These are phyloP conservation scores for Moelleriella libera DNA, from an alignment of 2,329 filamentous ascomycete genomes.

Conservation along the genomic window DNA sequence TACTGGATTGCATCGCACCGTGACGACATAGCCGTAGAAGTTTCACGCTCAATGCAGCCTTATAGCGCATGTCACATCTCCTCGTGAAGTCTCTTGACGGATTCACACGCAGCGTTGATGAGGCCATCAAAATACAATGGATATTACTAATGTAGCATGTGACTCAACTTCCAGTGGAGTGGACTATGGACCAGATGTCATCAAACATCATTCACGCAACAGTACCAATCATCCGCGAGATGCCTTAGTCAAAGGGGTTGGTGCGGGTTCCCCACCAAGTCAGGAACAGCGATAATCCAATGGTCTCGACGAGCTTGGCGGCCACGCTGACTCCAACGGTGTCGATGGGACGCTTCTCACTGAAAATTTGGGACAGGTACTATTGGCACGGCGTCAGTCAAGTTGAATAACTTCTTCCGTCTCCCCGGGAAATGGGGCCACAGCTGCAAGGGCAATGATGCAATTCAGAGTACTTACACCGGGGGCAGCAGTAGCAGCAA, in stretches of 20 bases:
- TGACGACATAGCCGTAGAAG: too few species aligned
- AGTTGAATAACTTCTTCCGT: background rate
- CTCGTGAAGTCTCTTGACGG: too few species aligned
- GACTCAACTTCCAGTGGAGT: background rate
- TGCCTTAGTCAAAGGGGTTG: slow-evolving; percentile 66
- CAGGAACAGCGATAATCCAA: slow-evolving; percentile 81
- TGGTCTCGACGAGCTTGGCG: slow-evolving; percentile 80
- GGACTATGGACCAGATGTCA: background rate
- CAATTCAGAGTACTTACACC: slow-evolving; percentile 44
- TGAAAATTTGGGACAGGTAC: slow-evolving; percentile 77
- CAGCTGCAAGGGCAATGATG: too few species aligned
- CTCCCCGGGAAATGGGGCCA: too few species aligned
- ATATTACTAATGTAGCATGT: background rate
- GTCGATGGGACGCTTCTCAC: slow-evolving; percentile 85
- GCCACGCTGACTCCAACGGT: slow-evolving; percentile 75
- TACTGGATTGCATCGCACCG: too few species aligned
- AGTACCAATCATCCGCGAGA: background rate
- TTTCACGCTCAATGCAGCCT: too few species aligned
- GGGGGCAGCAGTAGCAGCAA: slow-evolving; percentile 79
- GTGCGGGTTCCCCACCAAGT: slow-evolving; percentile 97
- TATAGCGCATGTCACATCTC: too few species aligned
- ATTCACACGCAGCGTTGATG: too few species aligned
- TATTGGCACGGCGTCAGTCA: slow-evolving; percentile 22
- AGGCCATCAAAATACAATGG: background rate
- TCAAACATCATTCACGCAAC: background rate